Conservation (phyloP, 176 grass and related monocot genomes). For the Aechmea fasciata region DNA sequence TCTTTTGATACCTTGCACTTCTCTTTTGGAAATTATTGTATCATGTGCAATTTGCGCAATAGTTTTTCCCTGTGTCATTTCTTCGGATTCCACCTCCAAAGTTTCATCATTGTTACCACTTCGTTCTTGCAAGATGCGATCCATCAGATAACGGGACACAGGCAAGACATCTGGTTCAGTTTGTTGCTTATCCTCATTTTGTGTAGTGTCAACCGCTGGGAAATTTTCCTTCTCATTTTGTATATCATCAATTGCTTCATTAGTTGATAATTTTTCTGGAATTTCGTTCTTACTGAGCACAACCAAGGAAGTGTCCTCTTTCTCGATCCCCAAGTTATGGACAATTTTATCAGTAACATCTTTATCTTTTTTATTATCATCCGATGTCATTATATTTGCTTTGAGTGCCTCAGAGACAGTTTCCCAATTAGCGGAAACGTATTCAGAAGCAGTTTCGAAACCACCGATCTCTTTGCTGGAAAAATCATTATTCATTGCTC, state of each 20-base stretch:
- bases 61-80: constrained; percentile 31
- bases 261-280: constrained; percentile 17
- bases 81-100: constrained; percentile 25
- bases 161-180: constrained; percentile 47
- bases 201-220: background rate
- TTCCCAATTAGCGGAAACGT: constrained; percentile 26
- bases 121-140: constrained; percentile 42
- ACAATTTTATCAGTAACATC: background rate
- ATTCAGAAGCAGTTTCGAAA: constrained; percentile 18
- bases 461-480: constrained; percentile 19
- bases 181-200: constrained; percentile 14
- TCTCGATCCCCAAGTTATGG: no score
- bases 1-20: constrained; percentile 16
- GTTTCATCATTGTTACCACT: constrained; percentile 14
- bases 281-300: background rate
- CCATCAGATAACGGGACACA: constrained; percentile 49
- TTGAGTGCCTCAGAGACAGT: background rate
- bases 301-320: no score
- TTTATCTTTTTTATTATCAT: constrained; percentile 25
- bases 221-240: constrained; percentile 17
- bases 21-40: constrained; percentile 23
- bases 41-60: constrained; percentile 22
- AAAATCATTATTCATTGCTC: constrained; percentile 21
- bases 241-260: constrained; percentile 13
- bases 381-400: background rate